Percentiles rank a stretch among this genome's conserved stretches.
Evolutionary conservation across 805 yeast genomes (phyloP).

Genomic region (Kuraishia ogatae): DNA sequence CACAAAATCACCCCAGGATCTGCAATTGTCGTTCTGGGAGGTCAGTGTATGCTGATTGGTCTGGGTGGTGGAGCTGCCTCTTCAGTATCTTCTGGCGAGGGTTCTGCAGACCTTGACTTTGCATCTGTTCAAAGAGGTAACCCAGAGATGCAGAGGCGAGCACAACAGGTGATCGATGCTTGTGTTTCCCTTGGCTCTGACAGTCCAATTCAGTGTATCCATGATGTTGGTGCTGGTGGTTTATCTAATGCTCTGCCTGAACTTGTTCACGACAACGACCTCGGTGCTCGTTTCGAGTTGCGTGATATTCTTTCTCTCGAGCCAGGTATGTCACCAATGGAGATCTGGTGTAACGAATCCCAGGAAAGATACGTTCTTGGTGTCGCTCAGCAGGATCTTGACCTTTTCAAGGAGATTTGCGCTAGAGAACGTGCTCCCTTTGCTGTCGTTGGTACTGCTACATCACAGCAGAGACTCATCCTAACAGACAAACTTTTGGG

Average conservation of each 20-base stretch:
- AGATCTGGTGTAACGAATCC: slow-evolving; percentile 99
- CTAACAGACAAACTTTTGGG: slow-evolving; percentile 71
- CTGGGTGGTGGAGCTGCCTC: slow-evolving; percentile 99
- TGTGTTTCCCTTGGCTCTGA: slow-evolving; percentile 74
- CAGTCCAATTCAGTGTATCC: slow-evolving; percentile 87
- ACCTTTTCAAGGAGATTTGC: slow-evolving; percentile 69
- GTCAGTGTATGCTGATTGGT: slow-evolving; percentile 96
- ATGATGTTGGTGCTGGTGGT: slow-evolving; percentile 99
- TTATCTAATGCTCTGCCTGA: slow-evolving; percentile 96
- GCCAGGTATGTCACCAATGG: slow-evolving; percentile 99
- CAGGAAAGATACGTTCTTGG: slow-evolving; percentile 97
- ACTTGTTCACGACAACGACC: slow-evolving; percentile 90
- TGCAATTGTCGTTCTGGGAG: slow-evolving; percentile 88
- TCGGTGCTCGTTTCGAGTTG: slow-evolving; percentile 90
- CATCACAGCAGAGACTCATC: slow-evolving; percentile 73
- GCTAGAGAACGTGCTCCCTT: slow-evolving; percentile 93
- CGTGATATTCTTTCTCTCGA: slow-evolving; percentile 86
- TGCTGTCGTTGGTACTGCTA: slow-evolving; percentile 94
- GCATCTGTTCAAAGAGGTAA: slow-evolving; percentile 99
- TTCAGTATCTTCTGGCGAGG: slow-evolving; percentile 92
- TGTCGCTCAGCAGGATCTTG: slow-evolving; percentile 71
- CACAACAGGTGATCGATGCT: slow-evolving; percentile 94
- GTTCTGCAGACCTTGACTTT: slow-evolving; percentile 91
- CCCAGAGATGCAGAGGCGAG: slow-evolving; percentile 98
- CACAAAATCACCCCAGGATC: slow-evolving; percentile 88